Percentiles rank a stretch among this genome's conserved stretches.
Evolutionary conservation across 2,329 filamentous ascomycete species (phyloP).

Genomic region (Aspergillus tamarii): DNA sequence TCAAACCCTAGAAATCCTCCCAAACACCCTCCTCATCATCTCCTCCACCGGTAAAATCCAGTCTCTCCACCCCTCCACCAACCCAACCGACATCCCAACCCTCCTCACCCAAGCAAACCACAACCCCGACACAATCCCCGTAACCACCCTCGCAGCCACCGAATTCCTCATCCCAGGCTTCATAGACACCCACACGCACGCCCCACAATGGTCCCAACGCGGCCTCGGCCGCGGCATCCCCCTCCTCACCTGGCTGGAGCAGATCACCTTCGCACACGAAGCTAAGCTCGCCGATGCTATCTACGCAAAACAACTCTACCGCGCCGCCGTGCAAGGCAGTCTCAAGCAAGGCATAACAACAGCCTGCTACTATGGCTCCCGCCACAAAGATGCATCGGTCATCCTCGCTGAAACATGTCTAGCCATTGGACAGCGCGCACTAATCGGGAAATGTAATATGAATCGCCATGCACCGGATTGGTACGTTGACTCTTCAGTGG

Average conservation of each 20-base stretch:
- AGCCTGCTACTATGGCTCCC: constrained; percentile 40
- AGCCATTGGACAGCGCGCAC: constrained; percentile 36
- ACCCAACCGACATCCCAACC: constrained; percentile 24
- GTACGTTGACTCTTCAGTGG: constrained; percentile 52
- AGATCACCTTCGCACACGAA: constrained; percentile 68
- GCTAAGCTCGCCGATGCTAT: constrained; percentile 59
- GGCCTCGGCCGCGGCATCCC: constrained; percentile 46
- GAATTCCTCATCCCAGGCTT: constrained; percentile 41
- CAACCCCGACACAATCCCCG: constrained; percentile 28
- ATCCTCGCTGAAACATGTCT: constrained; percentile 40
- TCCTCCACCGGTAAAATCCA: constrained; percentile 35
- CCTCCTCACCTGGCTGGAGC: constrained; percentile 63
- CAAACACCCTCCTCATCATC: constrained; percentile 37
- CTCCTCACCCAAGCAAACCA: constrained; percentile 30
- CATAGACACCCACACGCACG: constrained; percentile 71
- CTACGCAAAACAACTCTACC: constrained; percentile 59
- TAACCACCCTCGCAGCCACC: constrained; percentile 32
- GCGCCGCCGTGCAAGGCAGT: constrained; percentile 58
- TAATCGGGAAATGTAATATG: constrained; percentile 44
- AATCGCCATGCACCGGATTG: constrained; percentile 52
- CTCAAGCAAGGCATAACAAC: constrained; percentile 56
- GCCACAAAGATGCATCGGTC: constrained; percentile 33
- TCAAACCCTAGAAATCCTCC: constrained; percentile 33
- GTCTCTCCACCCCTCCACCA: constrained; percentile 27
- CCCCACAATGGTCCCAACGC: constrained; percentile 58